Evolutionary conservation across 1,284 basidiomycete species (phyloP), one percentile per base, ranked within the genome.

Genomic region (Puccinia horiana): DNA sequence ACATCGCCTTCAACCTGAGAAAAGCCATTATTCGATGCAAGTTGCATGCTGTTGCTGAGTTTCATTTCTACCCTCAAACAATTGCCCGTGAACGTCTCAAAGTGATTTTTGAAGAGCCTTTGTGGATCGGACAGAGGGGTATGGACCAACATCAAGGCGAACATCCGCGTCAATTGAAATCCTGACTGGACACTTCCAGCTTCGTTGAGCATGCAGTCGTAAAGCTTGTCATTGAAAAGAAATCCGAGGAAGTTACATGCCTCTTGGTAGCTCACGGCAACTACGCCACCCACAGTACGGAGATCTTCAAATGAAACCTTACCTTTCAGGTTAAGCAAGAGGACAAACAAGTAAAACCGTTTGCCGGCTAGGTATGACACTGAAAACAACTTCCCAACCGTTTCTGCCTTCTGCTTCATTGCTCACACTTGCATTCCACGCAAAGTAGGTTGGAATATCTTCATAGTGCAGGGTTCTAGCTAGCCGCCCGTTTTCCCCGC

Each of bases 161-260:
- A 75, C 35, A 29, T 32, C 4, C 32, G 3, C 32, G 5, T 40
- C n/a, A 44, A 70, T 29, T 40, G 89, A 88, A 49, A 90, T 89
- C 69, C 88, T 88, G 86, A 89, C 89, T 1, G 83, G 83, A 0
- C 88, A 90, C 83, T 89, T 88, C 5, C 16, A 29, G 67, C 67
- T 70, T 70, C 35, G 29, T 3, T 67, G 0, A 67, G 12, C 2
- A 9, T n/a, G 3, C 23, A 6, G 12, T 67, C n/a, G 37, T 37
- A 70, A 8, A 42, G 35, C 47, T 8, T 23, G 20, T 70, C 67
- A 18, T 29, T 18, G 1, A 70, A 8, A 12, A 70, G 67, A 1
- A 70, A 16, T 16, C 67, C 67, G 0, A 70, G 67, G 0, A 4
- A 3, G 35, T 70, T 47, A n/a, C 40, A n/a, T n/a, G 65, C 65